phyloP scores from a whole-genome alignment of 2,329 filamentous ascomycete genomes.

The Aspergillus luchuensis region DNA sequence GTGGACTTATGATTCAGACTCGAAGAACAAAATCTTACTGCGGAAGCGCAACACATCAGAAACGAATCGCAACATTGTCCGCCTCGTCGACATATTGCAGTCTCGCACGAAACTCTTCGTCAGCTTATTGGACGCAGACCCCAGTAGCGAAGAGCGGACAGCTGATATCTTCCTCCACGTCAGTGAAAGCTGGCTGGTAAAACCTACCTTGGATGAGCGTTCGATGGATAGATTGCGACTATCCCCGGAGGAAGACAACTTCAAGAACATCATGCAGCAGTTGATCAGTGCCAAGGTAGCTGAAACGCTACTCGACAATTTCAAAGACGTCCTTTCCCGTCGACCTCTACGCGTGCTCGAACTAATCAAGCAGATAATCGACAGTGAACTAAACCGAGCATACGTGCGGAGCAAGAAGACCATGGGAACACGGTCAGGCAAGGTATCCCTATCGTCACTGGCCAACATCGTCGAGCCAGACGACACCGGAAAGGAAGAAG shows the following conservation, averaged over 20 bases:
- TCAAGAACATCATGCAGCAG: conserved; percentile 36
- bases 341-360: conserved; percentile 43
- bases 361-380: conserved; percentile 45
- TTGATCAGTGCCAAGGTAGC: conserved; percentile 45
- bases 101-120: conserved; percentile 41
- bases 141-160: conserved; percentile 43
- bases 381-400: conserved; percentile 35
- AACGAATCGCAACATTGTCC: conserved; percentile 31
- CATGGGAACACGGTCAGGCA: conserved; percentile 16
- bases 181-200: conserved; percentile 45
- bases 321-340: conserved; percentile 46
- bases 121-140: conserved; percentile 40
- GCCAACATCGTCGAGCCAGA: conserved; percentile 35
- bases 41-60: conserved; percentile 24
- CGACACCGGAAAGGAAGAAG: conserved; percentile 16
- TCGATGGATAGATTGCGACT: conserved; percentile 17
- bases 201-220: conserved; percentile 17
- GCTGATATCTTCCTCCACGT: conserved; percentile 47
- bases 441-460: conserved; percentile 39
- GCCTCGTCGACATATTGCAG: conserved; percentile 39
- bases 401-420: conserved; percentile 13
- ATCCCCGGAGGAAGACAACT: conserved; percentile 25
- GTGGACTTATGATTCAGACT: conserved; percentile 38
- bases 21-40: conserved; percentile 29
- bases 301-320: conserved; percentile 45